Evolutionary conservation across 305 asterid species (phyloP), one percentile per base, ranked within the genome.

Genomic region (Solanum hybrid): DNA sequence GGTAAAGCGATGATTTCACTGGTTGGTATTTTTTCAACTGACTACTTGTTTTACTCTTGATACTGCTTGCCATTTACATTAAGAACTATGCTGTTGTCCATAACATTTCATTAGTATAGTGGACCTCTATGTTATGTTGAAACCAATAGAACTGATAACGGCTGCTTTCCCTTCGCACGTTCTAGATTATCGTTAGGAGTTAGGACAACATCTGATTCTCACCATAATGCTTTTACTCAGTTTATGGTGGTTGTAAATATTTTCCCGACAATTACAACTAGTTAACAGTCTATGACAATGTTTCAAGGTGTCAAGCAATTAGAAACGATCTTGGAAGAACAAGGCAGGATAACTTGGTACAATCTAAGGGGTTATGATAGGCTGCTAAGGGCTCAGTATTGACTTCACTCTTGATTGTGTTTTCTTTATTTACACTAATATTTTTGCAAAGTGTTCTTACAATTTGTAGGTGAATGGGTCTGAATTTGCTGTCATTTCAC

Each of bases 401-500:
- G 72, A 29, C 87, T 31, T 84, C 75, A 51, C 87, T 84, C 72
- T 51, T 84, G 87, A 46, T 84, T 29, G 87, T 51, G 36, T 42
- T 85, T 27, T 36, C 29, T 56, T 85, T 60, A 13, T 9, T 60
- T 60, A 22, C 11, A 4, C 78, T 34, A 87, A 69, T 66, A 29
- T 42, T 20, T 87, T 90, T 90, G 75, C 89, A 26, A 79, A 87
- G 69, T 40, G 73, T 27, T 66, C 66, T 89, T 85, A 37, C 35
- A 85, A 88, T 90, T 90, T 90, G 37, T 79, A 97, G 99, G 98
- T 94, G 88, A 93, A 93, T 89, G 99, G 98, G 37, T 86, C 94
- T 91, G 99, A 97, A 93, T 95, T 93, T 90, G 97, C 98, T 87
- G 88, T 96, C 81, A 89, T 96, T 34, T 95, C 98, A 87, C 96